These are phyloP conservation scores for Rhododendron ovatum DNA, from an alignment of 148 eudicot genomes.

Conservation along the genomic window DNA sequence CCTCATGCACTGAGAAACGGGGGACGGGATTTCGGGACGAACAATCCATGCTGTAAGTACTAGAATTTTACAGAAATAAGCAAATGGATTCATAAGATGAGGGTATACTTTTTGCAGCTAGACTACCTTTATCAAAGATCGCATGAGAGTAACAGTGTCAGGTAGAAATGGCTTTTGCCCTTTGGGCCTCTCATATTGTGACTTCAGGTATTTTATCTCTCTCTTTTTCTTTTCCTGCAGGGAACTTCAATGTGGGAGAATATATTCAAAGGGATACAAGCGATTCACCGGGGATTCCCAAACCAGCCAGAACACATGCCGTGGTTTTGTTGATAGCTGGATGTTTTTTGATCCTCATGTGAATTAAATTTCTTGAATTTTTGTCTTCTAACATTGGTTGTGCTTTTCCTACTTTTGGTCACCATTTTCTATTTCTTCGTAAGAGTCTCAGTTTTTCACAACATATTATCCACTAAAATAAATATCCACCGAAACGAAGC, in stretches of 20 bases:
- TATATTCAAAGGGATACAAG: slow-evolving; percentile 28
- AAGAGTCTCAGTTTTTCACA: not conserved
- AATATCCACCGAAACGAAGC: too few species aligned
- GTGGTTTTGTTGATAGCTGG: not conserved
- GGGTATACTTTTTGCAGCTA: not conserved
- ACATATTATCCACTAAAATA: not conserved
- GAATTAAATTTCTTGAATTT: not conserved
- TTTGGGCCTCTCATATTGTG: not conserved
- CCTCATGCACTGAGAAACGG: not conserved
- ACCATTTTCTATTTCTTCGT: not conserved
- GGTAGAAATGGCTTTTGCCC: not conserved
- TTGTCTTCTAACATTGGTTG: not conserved
- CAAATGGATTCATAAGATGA: not conserved
- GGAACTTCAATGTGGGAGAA: slow-evolving; percentile 41
- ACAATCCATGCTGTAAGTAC: not conserved
- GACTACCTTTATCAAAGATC: not conserved
- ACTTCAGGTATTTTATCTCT: not conserved
- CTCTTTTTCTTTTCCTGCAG: slow-evolving; percentile 16
- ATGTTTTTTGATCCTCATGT: not conserved
- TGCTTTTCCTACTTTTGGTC: not conserved
- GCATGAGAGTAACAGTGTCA: not conserved
- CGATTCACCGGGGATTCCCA: slow-evolving; percentile 21
- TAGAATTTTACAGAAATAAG: not conserved
- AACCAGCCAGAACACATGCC: slow-evolving; percentile 12
- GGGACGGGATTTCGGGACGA: not conserved